Evolutionary conservation across 2,329 filamentous ascomycete genomes (phyloP), one percentile per base, ranked within the genome.

Genomic region (Coniochaeta sp.): DNA sequence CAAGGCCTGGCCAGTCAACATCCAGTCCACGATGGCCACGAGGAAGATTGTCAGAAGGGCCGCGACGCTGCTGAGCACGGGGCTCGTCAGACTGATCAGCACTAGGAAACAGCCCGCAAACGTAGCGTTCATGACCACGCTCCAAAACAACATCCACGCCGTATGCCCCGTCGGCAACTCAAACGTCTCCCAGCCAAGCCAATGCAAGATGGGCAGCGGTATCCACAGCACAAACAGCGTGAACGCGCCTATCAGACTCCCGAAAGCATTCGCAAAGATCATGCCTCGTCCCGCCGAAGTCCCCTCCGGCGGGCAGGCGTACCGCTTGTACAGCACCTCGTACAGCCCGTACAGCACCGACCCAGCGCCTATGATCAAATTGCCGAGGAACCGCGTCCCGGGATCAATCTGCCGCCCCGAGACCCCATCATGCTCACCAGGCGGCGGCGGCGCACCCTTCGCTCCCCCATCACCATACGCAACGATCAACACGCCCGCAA

Each of bases 11-110:
- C 92, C 89, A 0, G 89, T 95, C 40, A 91, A 75, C 52, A 91
- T 65, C 83, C 94, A 95, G 69, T 99, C 94, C 51, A 89, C 89
- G 27, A 97, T 74, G 1, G 92, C 94, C 6, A 99, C 94, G 55
- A 97, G 82, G 76, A 99, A 97, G 58, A 99, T 99, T 20, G 94
- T 99, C 46, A 99, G 76, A 27, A 99, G 80, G 2, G 92, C 90
- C 1, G 94, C 94, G 10, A 99, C 94, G 16, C 88, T 95, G 53
- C 87, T 92, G 4, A 99, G 76, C 3, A 99, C 94, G 1, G 94
- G 94, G 16, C 87, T 92, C 0, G 94, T 99, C 26, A 99, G 78
- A 14, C 86, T 91, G 63, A 99, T 97, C 50, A 99, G 79, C 30
- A 96, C 87, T 7, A 97, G 78, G 74, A 97, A 97, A 18, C 86